Evolutionary conservation across 139 green algal species (phyloP), one percentile per base, ranked within the genome.

Genomic region (Picochlorum sp.): DNA sequence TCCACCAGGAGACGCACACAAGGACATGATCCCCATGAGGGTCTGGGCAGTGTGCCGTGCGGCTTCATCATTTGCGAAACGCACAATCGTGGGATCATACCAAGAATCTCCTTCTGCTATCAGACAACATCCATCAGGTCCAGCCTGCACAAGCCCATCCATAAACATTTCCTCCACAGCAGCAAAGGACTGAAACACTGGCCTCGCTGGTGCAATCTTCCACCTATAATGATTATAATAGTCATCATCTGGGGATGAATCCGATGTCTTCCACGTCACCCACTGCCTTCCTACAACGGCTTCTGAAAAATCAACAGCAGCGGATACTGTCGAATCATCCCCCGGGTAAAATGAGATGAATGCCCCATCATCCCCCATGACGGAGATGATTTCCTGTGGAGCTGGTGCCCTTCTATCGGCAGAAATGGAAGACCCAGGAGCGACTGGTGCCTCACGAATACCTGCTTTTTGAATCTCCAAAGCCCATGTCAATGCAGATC

Each of bases 241-340:
- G 18, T 57, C 34, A 57, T 54, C 37, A 45, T 56, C 34, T 30
- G 60, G 24, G 41, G 45, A 45, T 7, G 58, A 18, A 50, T 65
- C 58, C 0, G 18, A 44, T 6, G 83, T 66, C 14, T 50, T 71
- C 87, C 89, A 97, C 4, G 73, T 87, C 11, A 77, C 70, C 89
- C 90, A 97, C 74, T 97, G 90, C 49, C 72, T 81, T n/a, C 90
- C 90, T 24, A 97, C 86, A 18, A 94, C 67, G 5, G 77, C 44
- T 38, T 71, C 81, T 2, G n/a, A n/a, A 24, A 79, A 72, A 67
- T 95, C 83, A 6, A 95, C 68, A 6, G 88, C 88, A 6, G 74
- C 81, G 4, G 74, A 91, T 2, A 87, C 51, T 21, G 45, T 44
- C 10, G 49, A 28, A 47, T 44, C 52, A 28, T 74, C 61, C 3